phyloP scores from a whole-genome alignment of 1,284 basidiomycete species.

The Melanopsichium pennsylvanicum region DNA sequence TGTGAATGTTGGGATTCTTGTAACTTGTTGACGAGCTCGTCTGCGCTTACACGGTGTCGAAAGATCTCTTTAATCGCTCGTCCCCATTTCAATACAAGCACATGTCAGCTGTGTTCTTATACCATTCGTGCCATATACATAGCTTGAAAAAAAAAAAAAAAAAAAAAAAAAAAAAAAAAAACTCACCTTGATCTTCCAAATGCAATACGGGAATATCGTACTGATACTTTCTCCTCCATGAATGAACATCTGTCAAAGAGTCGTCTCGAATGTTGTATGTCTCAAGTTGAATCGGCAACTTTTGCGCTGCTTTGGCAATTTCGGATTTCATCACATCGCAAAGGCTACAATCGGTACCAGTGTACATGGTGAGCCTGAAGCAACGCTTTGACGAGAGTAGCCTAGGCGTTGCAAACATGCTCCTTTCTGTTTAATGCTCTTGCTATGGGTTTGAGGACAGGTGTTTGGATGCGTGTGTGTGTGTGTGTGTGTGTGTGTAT shows the following conservation, averaged over 20 bases:
- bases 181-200: slow-evolving; percentile 34
- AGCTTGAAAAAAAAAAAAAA: no score
- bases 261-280: slow-evolving; percentile 63
- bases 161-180: no score
- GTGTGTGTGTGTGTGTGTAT: no score
- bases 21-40: slow-evolving; percentile 20
- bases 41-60: slow-evolving; percentile 32
- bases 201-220: slow-evolving; percentile 64
- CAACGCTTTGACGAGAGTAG: no score
- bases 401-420: slow-evolving; percentile 11
- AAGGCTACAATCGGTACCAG: slow-evolving; percentile 60
- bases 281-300: slow-evolving; percentile 39
- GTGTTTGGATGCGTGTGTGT: no score
- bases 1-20: not conserved
- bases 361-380: slow-evolving; percentile 54
- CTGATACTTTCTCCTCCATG: slow-evolving; percentile 63
- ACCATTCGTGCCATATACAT: no score
- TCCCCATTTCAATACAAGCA: no score
- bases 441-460: no score
- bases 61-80: slow-evolving; percentile 25
- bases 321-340: slow-evolving; percentile 57
- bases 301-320: slow-evolving; percentile 22
- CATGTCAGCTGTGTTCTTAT: no score
- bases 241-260: slow-evolving; percentile 34
- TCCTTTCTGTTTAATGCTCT: no score